Percentiles rank a stretch among this genome's conserved stretches.
Conservation (phyloP, 2,329 filamentous ascomycete species). For the Magnaporthales sp. region DNA sequence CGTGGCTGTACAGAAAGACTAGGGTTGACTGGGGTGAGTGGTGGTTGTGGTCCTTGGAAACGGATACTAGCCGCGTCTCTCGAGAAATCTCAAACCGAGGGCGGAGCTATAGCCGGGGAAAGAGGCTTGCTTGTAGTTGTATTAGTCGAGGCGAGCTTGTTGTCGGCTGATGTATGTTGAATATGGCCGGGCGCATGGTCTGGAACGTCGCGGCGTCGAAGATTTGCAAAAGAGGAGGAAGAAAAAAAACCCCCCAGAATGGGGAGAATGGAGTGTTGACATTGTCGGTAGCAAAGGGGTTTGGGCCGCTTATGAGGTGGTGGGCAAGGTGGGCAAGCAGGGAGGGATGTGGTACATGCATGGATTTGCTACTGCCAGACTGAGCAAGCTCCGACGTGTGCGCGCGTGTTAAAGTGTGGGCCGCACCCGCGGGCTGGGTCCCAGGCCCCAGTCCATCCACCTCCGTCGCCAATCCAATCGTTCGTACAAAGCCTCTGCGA, state of each 20-base stretch:
- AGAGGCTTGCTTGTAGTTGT: not conserved
- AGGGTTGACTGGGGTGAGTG: not conserved
- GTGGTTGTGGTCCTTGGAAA: not conserved
- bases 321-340: conserved; percentile 5
- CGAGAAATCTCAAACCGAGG: not conserved
- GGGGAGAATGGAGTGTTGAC: conserved; percentile 4
- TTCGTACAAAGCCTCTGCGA: not conserved
- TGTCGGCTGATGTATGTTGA: not conserved
- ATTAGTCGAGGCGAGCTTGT: conserved; percentile 1
- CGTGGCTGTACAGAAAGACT: not conserved
- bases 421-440: conserved; percentile 2
- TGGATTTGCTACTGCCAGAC: not conserved
- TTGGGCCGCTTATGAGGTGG: conserved; percentile 6
- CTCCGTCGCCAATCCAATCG: conserved; percentile 4
- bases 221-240: not conserved
- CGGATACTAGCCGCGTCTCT: not conserved
- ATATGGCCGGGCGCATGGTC: not conserved
- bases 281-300: conserved; percentile 6
- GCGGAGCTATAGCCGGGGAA: not conserved
- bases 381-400: conserved; percentile 4
- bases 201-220: not conserved
- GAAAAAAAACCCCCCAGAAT: conserved; percentile 1
- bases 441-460: conserved; percentile 2
- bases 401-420: conserved; percentile 3
- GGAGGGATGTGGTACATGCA: conserved; percentile 6